These are phyloP conservation scores for Oryza rufipogon DNA, from an alignment of 176 grass and related monocot genomes.

Conservation along the genomic window DNA sequence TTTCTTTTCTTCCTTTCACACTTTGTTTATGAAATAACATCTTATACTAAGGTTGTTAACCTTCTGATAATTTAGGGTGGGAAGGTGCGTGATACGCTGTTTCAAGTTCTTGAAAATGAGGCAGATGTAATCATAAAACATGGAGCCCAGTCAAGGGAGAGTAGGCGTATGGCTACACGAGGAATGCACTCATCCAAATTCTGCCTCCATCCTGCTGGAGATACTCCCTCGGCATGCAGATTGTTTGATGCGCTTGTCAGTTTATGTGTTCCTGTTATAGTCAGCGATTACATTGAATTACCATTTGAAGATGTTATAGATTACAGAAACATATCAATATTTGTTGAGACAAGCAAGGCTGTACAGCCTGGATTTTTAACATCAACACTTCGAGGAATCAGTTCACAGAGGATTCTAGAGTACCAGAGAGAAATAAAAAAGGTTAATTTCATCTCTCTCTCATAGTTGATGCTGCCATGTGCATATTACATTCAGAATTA, in stretches of 20 bases:
- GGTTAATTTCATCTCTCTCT: slow-evolving; percentile 50
- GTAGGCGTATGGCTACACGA: slow-evolving; percentile 68
- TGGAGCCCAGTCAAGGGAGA: slow-evolving; percentile 79
- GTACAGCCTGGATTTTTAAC: slow-evolving; percentile 70
- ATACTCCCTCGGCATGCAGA: slow-evolving; percentile 79
- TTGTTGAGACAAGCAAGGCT: slow-evolving; percentile 73
- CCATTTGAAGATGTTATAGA: slow-evolving; percentile 90
- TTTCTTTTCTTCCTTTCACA: neutral
- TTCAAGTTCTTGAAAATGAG: slow-evolving; percentile 85
- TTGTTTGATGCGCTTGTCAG: slow-evolving; percentile 86
- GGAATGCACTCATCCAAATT: slow-evolving; percentile 94
- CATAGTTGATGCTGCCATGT: neutral
- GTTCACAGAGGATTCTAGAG: slow-evolving; percentile 62
- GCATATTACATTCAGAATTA: slow-evolving; percentile 4
- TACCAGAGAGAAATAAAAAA: slow-evolving; percentile 89
- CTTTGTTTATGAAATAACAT: slow-evolving; percentile 10
- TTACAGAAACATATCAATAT: slow-evolving; percentile 83
- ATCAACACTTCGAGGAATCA: slow-evolving; percentile 62
- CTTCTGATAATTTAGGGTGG: slow-evolving; percentile 61
- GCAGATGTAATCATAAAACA: slow-evolving; percentile 84
- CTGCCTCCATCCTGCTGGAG: slow-evolving; percentile 92
- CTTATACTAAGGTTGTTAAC: slow-evolving; percentile 4
- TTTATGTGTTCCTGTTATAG: slow-evolving; percentile 79
- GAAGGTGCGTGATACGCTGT: slow-evolving; percentile 77
- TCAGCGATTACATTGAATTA: slow-evolving; percentile 75